These are phyloP conservation scores for Plasmodium falciparum DNA, from an alignment of 169 alveolate genomes.

Conservation along the genomic window DNA sequence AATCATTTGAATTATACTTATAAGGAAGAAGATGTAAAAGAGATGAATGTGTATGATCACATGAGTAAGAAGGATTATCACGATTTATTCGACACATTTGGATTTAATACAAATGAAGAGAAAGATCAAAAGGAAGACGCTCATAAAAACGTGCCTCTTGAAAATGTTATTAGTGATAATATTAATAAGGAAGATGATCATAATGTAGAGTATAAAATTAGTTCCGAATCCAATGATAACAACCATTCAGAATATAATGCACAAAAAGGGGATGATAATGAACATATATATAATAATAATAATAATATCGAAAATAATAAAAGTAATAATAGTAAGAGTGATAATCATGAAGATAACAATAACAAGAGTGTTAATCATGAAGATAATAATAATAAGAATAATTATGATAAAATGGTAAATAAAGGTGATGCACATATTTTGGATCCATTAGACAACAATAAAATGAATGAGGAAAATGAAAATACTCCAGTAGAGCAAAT, in stretches of 20 bases:
- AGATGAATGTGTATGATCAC: conserved; percentile 1
- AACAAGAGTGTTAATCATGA: too few relatives aligned
- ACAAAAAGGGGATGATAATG: too few relatives aligned
- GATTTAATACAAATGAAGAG: conserved; percentile 1
- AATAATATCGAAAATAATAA: too few relatives aligned
- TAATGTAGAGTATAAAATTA: too few relatives aligned
- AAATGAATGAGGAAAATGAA: neutral
- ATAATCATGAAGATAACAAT: too few relatives aligned
- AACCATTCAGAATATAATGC: too few relatives aligned
- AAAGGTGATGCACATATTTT: neutral
- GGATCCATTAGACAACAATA: neutral
- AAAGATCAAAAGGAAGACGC: neutral
- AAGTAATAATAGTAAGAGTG: too few relatives aligned
- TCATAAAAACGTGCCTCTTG: neutral
- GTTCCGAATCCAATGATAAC: too few relatives aligned
- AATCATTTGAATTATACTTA: neutral
- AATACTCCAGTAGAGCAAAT: neutral
- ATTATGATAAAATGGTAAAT: neutral
- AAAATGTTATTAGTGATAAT: neutral
- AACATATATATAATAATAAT: too few relatives aligned
- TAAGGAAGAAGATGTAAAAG: neutral
- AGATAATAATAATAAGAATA: neutral
- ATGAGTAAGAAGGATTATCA: conserved; percentile 27
- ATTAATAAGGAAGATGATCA: neutral
- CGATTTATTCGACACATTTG: conserved; percentile 51